A percentile compares a stretch with the other conserved stretches of the same genome.
Conservation (phyloP, 2,329 filamentous ascomycete species). For the Trichoderma gracile region DNA sequence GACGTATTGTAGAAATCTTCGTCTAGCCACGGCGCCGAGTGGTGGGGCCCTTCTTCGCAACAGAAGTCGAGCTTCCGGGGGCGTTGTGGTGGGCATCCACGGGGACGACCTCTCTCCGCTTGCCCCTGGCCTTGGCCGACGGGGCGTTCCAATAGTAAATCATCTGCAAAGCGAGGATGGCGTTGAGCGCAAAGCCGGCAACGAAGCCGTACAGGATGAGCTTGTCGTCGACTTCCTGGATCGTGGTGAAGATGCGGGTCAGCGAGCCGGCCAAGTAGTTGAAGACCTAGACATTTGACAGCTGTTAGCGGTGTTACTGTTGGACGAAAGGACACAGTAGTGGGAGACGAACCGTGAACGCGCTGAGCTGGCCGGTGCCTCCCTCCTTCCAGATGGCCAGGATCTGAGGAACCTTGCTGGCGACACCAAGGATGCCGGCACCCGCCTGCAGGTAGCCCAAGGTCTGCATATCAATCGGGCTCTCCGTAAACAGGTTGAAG, state of each 20-base stretch:
- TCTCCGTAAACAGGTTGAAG: constrained; percentile 68
- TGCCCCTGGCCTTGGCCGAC: constrained; percentile 48
- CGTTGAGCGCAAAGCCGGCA: constrained; percentile 86
- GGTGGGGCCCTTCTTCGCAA: constrained; percentile 46
- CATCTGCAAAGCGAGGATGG: constrained; percentile 85
- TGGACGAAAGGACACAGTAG: neutral
- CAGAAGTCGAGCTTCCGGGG: constrained; percentile 33
- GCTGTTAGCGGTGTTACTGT: neutral
- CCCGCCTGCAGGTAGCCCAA: constrained; percentile 79
- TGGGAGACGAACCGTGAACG: constrained; percentile 69
- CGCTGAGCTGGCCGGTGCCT: constrained; percentile 91
- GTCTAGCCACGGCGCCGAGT: constrained; percentile 47
- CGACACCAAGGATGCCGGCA: constrained; percentile 78
- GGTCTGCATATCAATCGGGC: constrained; percentile 63
- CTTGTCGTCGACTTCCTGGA: constrained; percentile 96
- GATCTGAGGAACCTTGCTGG: constrained; percentile 94
- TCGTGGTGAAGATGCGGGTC: constrained; percentile 92
- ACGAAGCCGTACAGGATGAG: constrained; percentile 94
- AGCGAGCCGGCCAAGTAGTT: constrained; percentile 94
- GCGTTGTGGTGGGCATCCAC: constrained; percentile 32
- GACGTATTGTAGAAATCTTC: neutral
- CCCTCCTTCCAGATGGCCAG: constrained; percentile 80
- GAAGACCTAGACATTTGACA: constrained; percentile 68
- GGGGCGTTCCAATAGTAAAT: constrained; percentile 91
- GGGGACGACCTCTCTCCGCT: constrained; percentile 41